These are phyloP conservation scores for Protomyces pachydermus DNA, from an alignment of 1,139 yeast species.

Conservation along the genomic window DNA sequence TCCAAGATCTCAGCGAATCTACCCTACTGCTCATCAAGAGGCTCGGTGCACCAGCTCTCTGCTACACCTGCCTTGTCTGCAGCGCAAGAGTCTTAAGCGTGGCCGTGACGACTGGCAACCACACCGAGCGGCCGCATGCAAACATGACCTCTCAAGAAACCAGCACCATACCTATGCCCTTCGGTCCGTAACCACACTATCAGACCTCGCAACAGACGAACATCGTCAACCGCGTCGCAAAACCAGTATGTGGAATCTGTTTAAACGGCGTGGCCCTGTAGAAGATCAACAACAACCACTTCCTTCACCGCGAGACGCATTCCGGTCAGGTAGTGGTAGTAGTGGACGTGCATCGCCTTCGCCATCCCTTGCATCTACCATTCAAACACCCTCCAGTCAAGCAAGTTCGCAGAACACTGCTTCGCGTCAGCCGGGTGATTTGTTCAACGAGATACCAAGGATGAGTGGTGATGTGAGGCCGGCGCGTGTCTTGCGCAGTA, in stretches of 20 bases:
- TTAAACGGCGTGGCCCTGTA: not conserved
- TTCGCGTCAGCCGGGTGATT: not conserved
- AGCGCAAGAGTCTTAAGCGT: too few relatives aligned
- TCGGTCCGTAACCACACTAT: not conserved
- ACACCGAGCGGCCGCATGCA: too few relatives aligned
- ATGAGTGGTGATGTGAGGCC: not conserved
- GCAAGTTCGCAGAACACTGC: not conserved
- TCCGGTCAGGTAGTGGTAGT: not conserved
- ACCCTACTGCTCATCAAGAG: too few relatives aligned
- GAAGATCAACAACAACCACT: not conserved
- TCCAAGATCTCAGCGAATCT: too few relatives aligned
- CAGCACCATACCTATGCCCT: not conserved
- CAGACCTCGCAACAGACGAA: not conserved
- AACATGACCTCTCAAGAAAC: not conserved
- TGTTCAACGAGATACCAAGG: not conserved
- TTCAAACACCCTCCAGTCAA: not conserved
- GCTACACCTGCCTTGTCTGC: too few relatives aligned
- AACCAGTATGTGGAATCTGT: not conserved
- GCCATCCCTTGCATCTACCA: not conserved
- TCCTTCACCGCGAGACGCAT: not conserved
- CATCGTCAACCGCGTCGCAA: not conserved
- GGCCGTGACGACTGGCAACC: too few relatives aligned
- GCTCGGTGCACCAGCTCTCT: too few relatives aligned
- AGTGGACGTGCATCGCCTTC: not conserved
- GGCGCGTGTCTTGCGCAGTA: not conserved